Percentiles rank a stretch among this genome's conserved stretches.
These are phyloP conservation scores for Rauvolfia tetraphylla DNA, from an alignment of 257 asterid species.

Conservation along the genomic window DNA sequence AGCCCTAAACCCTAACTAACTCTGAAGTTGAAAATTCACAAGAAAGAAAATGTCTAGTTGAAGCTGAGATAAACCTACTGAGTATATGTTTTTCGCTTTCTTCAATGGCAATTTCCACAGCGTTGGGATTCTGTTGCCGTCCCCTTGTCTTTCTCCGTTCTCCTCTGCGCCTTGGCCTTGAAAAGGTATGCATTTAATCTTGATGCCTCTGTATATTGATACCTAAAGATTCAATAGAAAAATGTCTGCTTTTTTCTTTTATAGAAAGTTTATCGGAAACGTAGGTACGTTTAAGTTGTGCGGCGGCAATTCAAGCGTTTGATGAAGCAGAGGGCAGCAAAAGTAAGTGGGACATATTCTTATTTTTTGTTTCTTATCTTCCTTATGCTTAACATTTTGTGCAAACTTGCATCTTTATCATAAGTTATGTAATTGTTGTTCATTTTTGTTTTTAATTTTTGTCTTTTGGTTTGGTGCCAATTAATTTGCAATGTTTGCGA, in stretches of 20 bases:
- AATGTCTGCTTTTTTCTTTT: not conserved
- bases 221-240: not conserved
- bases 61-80: not conserved
- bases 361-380: not conserved
- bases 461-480: not conserved
- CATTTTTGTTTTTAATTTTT: no score
- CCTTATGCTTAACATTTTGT: not conserved
- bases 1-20: slow-evolving; percentile 3
- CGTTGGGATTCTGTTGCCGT: slow-evolving; percentile 53
- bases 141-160: slow-evolving; percentile 37
- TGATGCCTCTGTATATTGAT: not conserved
- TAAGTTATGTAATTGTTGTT: no score
- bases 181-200: not conserved
- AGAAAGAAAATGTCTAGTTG: not conserved
- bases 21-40: not conserved
- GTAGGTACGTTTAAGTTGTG: slow-evolving; percentile 42
- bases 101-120: slow-evolving; percentile 55
- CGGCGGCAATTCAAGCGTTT: slow-evolving; percentile 56
- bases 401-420: not conserved
- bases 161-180: slow-evolving; percentile 36
- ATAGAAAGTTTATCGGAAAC: not conserved
- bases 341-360: slow-evolving; percentile 25
- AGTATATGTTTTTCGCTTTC: not conserved
- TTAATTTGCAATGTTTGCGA: slow-evolving; percentile 17
- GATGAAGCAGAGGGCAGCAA: slow-evolving; percentile 49